These are phyloP conservation scores for Boletus subluridellus DNA, from an alignment of 1,284 basidiomycete species.

Conservation along the genomic window DNA sequence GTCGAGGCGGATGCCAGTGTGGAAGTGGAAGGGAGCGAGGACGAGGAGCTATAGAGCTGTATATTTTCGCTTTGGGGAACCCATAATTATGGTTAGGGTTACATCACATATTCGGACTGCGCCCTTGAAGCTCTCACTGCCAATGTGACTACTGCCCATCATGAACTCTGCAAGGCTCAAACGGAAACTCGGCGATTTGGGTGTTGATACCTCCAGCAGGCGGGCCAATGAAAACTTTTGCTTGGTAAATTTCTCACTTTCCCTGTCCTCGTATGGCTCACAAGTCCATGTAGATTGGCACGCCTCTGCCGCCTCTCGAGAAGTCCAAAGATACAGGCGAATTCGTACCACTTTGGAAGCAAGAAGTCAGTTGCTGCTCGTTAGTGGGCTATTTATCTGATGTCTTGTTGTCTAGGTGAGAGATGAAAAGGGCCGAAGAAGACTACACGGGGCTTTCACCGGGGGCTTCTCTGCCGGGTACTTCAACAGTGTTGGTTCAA, in stretches of 20 bases:
- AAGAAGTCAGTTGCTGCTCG: constrained; percentile 61
- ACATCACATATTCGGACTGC: background rate
- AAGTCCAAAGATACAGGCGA: constrained; percentile 88
- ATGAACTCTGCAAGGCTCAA: constrained; percentile 61
- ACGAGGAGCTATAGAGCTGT: background rate
- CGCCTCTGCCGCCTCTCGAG: constrained; percentile 84
- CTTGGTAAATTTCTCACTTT: constrained; percentile 48
- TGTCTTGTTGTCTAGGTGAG: constrained; percentile 55
- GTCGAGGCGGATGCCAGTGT: constrained; percentile 21
- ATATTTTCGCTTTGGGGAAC: constrained; percentile 3
- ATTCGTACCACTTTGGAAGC: constrained; percentile 96
- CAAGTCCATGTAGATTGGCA: constrained; percentile 67
- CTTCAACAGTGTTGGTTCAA: constrained; percentile 93
- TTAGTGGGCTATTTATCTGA: constrained; percentile 23
- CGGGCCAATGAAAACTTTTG: constrained; percentile 87
- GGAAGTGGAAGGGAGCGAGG: constrained; percentile 10
- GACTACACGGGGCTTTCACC: constrained; percentile 96
- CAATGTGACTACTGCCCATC: background rate
- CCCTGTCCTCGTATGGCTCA: background rate
- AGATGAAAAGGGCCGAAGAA: constrained; percentile 89
- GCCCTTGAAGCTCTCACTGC: background rate
- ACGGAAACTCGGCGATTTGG: constrained; percentile 77
- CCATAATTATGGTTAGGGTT: constrained; percentile 23
- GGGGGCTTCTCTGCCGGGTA: constrained; percentile 98
- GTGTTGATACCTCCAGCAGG: constrained; percentile 63